Conservation (phyloP, 768 basidiomycete genomes). For the Lactarius sp. region DNA sequence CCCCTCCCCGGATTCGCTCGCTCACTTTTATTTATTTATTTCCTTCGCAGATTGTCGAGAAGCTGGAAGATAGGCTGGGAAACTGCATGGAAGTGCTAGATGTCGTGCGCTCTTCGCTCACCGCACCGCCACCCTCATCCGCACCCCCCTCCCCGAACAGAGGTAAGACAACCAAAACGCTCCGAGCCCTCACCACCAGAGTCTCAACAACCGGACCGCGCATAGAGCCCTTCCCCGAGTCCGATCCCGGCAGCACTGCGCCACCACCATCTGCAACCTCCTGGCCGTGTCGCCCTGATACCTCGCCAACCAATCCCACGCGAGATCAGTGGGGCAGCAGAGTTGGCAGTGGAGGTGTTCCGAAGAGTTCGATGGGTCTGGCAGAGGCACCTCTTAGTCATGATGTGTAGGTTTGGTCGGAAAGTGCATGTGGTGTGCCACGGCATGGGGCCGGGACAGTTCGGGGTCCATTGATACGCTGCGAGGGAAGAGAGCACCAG, state of each 20-base stretch:
- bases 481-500: constrained; percentile 71
- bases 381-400: constrained; percentile 9
- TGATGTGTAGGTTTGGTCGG: constrained; percentile 19
- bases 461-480: constrained; percentile 53
- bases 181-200: too few relatives aligned
- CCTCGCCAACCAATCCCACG: constrained; percentile 1
- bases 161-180: not conserved
- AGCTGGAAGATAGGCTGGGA: constrained; percentile 78
- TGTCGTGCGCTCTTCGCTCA: constrained; percentile 46
- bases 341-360: not conserved
- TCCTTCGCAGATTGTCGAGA: constrained; percentile 76
- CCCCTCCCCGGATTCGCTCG: not conserved
- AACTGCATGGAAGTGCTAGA: constrained; percentile 62
- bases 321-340: too few relatives aligned
- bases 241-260: constrained; percentile 1
- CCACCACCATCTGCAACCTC: not conserved
- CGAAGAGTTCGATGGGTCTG: constrained; percentile 3
- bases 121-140: constrained; percentile 14
- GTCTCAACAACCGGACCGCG: too few relatives aligned
- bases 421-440: constrained; percentile 21
- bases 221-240: too few relatives aligned
- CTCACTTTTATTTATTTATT: not conserved
- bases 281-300: not conserved
- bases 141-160: not conserved
- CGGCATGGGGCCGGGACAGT: constrained; percentile 29